Percentiles rank a stretch among this genome's conserved stretches.
These are phyloP conservation scores for Calycina herbarum DNA, from an alignment of 2,329 filamentous ascomycete species.

Conservation along the genomic window DNA sequence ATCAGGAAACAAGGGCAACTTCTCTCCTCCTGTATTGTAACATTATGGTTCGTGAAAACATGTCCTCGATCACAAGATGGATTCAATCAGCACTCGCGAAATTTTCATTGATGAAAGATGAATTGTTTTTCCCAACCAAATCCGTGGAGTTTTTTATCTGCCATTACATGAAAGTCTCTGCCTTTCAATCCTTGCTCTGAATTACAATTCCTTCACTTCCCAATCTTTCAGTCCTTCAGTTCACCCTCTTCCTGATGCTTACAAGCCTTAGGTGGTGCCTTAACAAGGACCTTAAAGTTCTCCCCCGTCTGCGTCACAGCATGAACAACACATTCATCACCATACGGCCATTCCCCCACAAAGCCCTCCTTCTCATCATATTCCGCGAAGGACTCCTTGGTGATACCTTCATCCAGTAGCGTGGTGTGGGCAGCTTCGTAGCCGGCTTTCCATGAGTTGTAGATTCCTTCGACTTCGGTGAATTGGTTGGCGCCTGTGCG, in stretches of 20 bases:
- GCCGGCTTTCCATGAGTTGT: slow-evolving; percentile 35
- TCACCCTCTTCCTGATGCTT: neutral
- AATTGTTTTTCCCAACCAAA: no score
- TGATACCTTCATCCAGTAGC: slow-evolving; percentile 34
- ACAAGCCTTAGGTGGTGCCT: slow-evolving; percentile 20
- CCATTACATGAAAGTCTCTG: no score
- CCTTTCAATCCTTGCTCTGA: neutral
- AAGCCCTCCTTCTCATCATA: slow-evolving; percentile 39
- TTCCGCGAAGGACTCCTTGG: slow-evolving; percentile 40
- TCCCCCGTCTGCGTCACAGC: slow-evolving; percentile 45
- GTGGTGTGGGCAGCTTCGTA: slow-evolving; percentile 29
- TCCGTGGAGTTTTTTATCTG: no score
- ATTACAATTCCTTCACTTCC: neutral
- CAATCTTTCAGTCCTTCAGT: neutral
- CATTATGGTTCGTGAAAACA: no score
- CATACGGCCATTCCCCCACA: slow-evolving; percentile 44
- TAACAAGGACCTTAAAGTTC: slow-evolving; percentile 43
- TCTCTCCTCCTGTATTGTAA: no score
- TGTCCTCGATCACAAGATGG: no score
- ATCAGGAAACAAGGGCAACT: no score
- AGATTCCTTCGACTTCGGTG: slow-evolving; percentile 43
- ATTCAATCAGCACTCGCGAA: no score
- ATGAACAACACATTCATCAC: slow-evolving; percentile 45
- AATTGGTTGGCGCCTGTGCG: slow-evolving; percentile 39
- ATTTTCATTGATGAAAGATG: no score